These are phyloP conservation scores for Solanum appendiculatum DNA, from an alignment of 257 asterid species.

Conservation along the genomic window DNA sequence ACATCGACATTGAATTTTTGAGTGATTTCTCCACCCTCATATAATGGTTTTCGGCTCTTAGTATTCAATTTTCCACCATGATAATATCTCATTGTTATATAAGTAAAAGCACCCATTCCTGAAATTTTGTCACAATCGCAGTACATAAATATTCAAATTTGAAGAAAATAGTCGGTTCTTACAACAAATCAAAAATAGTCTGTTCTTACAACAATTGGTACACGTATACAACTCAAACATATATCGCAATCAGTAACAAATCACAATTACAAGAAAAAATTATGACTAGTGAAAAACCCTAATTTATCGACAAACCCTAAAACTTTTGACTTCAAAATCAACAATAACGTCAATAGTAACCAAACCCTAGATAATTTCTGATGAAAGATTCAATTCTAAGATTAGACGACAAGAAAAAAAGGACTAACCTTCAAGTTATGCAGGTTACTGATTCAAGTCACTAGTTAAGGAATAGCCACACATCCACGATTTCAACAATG, in stretches of 20 bases:
- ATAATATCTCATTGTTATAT: neutral
- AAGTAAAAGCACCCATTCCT: neutral
- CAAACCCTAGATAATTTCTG: neutral
- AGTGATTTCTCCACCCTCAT: too few relatives aligned
- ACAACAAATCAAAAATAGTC: too few relatives aligned
- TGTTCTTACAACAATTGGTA: too few relatives aligned
- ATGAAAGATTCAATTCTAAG: too few relatives aligned
- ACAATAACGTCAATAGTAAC: neutral
- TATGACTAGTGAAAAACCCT: neutral
- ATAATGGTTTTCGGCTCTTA: too few relatives aligned
- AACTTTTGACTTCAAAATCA: neutral
- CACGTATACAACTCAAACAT: neutral
- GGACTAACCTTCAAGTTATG: too few relatives aligned
- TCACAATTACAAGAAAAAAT: neutral
- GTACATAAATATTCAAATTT: neutral
- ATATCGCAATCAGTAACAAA: neutral
- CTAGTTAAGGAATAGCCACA: too few relatives aligned
- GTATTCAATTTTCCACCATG: neutral
- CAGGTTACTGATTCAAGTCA: too few relatives aligned
- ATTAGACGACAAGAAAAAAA: too few relatives aligned
- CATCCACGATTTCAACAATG: too few relatives aligned
- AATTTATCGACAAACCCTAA: neutral
- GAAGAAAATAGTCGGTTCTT: neutral
- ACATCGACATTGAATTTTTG: too few relatives aligned
- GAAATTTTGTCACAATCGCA: neutral